Percentiles rank a stretch among this genome's conserved stretches.
phyloP scores from a whole-genome alignment of 306 rosid species.

The Gastrolobium bilobum region DNA sequence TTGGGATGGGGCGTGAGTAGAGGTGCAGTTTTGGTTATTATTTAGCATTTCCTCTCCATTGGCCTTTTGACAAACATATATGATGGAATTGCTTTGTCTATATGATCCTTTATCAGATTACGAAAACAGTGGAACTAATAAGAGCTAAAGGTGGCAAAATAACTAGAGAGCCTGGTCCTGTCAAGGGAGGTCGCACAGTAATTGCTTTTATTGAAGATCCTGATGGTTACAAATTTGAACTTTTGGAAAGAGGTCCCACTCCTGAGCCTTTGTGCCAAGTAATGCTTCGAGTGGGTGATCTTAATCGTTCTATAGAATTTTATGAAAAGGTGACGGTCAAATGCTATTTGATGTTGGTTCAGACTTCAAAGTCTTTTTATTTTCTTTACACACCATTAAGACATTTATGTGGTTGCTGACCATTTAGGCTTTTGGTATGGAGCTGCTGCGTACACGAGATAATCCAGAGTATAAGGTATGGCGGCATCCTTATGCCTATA shows the following conservation, averaged over 20 bases:
- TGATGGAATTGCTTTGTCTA: slow-evolving; percentile 38
- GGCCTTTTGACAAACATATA: slow-evolving; percentile 40
- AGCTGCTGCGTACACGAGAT: slow-evolving; percentile 90
- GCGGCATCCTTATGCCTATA: slow-evolving; percentile 29
- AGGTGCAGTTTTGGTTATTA: slow-evolving; percentile 36
- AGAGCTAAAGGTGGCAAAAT: slow-evolving; percentile 95
- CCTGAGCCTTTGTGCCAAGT: slow-evolving; percentile 98
- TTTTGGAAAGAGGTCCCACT: slow-evolving; percentile 92
- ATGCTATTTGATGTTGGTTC: slow-evolving; percentile 24
- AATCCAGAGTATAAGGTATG: slow-evolving; percentile 94
- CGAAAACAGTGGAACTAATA: slow-evolving; percentile 87
- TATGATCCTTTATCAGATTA: slow-evolving; percentile 62
- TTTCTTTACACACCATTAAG: slow-evolving; percentile 16
- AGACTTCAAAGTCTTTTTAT: neutral
- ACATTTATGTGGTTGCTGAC: slow-evolving; percentile 39
- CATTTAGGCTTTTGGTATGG: slow-evolving; percentile 94
- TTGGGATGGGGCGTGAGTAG: slow-evolving; percentile 4
- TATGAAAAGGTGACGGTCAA: slow-evolving; percentile 82
- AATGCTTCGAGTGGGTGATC: slow-evolving; percentile 99
- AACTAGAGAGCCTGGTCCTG: slow-evolving; percentile 95
- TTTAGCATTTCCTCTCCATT: slow-evolving; percentile 39
- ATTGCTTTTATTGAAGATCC: slow-evolving; percentile 97
- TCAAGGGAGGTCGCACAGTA: slow-evolving; percentile 90
- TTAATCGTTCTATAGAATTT: slow-evolving; percentile 87
- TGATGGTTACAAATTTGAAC: slow-evolving; percentile 98